Evolutionary conservation across 139 green algal genomes (phyloP), one percentile per base, ranked within the genome.

Genomic region (Coelastrella sp.): DNA sequence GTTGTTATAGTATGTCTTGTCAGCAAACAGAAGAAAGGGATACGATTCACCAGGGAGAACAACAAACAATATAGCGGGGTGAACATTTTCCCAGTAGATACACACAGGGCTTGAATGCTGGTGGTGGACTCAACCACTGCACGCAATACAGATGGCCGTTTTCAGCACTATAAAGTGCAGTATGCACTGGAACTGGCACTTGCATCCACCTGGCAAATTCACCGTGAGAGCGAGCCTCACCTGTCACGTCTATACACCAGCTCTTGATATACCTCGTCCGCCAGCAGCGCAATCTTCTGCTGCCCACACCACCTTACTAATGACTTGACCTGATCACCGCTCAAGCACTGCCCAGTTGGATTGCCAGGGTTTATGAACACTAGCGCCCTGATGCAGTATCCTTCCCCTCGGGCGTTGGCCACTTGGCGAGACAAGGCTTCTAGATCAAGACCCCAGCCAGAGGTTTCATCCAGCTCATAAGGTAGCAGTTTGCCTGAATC

Each of bases 321-420:
- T 78, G 96, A 94, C 82, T 91, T 27, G 84, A 97, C 92, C 90
- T 98, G 94, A 12, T 95, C 94, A 20, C 92, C 61, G 22, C 73
- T 88, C 89, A 98, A 90, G 89, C 94, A 97, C 88, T 98, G 94
- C 35, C 94, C 93, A 93, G 96, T 99, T n/a, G 97, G 97, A 93
- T 99, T 99, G 81, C 97, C 97, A 90, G 97, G 97, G 94, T 98
- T 99, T 93, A 99, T 99, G 87, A 98, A 96, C 63, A 98, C 97
- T 57, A 99, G 82, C 27, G 89, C 97, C 17, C 96, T 56, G 9
- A 88, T 19, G 4, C 49, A 85, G 90, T 92, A 92, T 8, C 94
- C 94, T 49, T 85, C 72, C 5, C 14, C 22, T 22, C 87, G 84
- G 85, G 93, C 94, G 8, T 70, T 76, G 5, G 72, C 35, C n/a